phyloP scores from a whole-genome alignment of 23 red algal species.

The Gracilaria caudata region DNA sequence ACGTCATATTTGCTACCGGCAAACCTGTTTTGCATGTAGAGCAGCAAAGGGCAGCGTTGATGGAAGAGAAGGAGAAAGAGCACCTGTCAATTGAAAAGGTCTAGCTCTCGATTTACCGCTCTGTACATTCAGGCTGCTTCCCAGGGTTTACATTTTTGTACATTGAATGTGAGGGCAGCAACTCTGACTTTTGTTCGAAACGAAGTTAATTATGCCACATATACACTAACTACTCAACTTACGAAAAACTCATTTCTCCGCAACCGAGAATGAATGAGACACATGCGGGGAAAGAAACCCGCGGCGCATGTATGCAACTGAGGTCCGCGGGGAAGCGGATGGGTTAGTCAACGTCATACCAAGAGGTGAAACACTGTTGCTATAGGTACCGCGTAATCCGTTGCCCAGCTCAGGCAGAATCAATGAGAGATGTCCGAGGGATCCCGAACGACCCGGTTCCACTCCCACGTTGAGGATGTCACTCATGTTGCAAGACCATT shows the following conservation, averaged over 20 bases:
- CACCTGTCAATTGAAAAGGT: not conserved
- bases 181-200: not conserved
- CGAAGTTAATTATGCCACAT: slow-evolving; percentile 18
- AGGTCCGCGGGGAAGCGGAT: slow-evolving; percentile 33
- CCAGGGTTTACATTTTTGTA: slow-evolving; percentile 12
- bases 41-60: not conserved
- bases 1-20: slow-evolving; percentile 23
- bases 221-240: slow-evolving; percentile 21
- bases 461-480: slow-evolving; percentile 42
- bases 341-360: slow-evolving; percentile 55
- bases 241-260: slow-evolving; percentile 4
- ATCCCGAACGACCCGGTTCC: slow-evolving; percentile 29
- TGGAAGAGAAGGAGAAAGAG: not conserved
- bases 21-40: not conserved
- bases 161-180: slow-evolving; percentile 12
- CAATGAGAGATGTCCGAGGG: slow-evolving; percentile 30
- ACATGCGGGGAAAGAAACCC: slow-evolving; percentile 41
- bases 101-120: not conserved
- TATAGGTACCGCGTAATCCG: slow-evolving; percentile 37
- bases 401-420: slow-evolving; percentile 49
- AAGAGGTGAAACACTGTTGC: slow-evolving; percentile 53
- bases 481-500: slow-evolving; percentile 69
- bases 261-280: slow-evolving; percentile 7
- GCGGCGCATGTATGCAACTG: slow-evolving; percentile 36
- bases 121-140: not conserved